Conservation (phyloP, 139 green algal species). For the Monoraphidium neglectum region DNA sequence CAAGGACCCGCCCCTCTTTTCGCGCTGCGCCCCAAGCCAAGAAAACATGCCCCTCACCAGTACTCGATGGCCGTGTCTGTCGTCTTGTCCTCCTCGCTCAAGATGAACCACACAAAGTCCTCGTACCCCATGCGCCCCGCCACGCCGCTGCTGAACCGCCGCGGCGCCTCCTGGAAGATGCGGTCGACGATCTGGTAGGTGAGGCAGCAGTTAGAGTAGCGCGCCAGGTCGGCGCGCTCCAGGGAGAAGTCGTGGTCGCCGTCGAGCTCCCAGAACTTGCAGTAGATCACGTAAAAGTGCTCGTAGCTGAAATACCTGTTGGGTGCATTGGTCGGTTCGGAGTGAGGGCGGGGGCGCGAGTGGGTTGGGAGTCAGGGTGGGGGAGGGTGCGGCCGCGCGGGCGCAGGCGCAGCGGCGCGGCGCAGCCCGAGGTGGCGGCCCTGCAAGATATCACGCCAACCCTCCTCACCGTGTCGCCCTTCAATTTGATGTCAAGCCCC, state of each 20-base stretch:
- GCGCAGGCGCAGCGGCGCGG: no score
- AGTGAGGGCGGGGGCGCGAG: no score
- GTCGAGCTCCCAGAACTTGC: slow-evolving; percentile 99
- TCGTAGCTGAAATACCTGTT: slow-evolving; percentile 85
- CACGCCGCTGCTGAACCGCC: slow-evolving; percentile 60
- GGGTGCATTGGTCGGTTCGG: no score
- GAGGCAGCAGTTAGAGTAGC: slow-evolving; percentile 93
- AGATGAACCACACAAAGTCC: slow-evolving; percentile 99
- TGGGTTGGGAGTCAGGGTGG: no score
- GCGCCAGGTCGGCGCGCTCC: slow-evolving; percentile 89
- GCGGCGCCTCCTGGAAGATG: slow-evolving; percentile 88
- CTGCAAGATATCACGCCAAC: no score
- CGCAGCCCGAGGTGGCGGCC: no score
- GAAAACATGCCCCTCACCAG: no score
- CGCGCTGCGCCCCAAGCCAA: no score
- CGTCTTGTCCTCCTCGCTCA: slow-evolving; percentile 98
- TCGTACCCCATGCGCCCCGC: slow-evolving; percentile 95
- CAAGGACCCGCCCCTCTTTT: no score
- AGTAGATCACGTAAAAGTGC: slow-evolving; percentile 99
- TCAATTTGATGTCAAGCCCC: no score
- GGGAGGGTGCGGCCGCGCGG: no score
- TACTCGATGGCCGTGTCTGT: slow-evolving; percentile 91
- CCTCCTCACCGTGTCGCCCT: no score
- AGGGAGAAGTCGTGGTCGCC: slow-evolving; percentile 98
- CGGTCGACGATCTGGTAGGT: slow-evolving; percentile 96